Percentiles rank a stretch among this genome's conserved stretches.
Evolutionary conservation across 1,284 basidiomycete species (phyloP).

Genomic region (Naganishia liquefaciens): DNA sequence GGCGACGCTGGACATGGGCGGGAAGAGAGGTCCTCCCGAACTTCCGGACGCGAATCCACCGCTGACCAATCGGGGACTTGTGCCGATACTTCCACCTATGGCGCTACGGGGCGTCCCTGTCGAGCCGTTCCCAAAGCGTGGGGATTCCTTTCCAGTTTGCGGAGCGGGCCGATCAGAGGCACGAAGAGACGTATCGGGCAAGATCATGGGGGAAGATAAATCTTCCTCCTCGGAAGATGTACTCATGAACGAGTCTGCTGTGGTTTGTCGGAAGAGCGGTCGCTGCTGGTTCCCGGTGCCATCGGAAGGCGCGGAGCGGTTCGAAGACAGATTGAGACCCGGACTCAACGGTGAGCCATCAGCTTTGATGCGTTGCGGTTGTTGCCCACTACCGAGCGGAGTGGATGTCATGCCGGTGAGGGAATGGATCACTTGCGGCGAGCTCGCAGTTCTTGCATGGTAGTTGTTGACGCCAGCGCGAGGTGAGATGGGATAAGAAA

Average conservation of each 20-base stretch:
- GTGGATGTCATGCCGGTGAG: slow-evolving; percentile 14
- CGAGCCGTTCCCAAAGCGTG: slow-evolving; percentile 15
- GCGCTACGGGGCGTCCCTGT: slow-evolving; percentile 1
- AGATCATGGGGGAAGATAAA: slow-evolving; percentile 33
- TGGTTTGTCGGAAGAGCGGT: slow-evolving; percentile 24
- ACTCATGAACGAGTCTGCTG: slow-evolving; percentile 33
- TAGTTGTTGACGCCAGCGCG: not conserved
- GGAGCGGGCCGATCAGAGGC: slow-evolving; percentile 22
- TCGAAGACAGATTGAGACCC: not conserved
- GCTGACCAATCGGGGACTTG: slow-evolving; percentile 15
- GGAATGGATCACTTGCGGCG: slow-evolving; percentile 11
- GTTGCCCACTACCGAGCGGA: slow-evolving; percentile 14
- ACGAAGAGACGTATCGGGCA: slow-evolving; percentile 34
- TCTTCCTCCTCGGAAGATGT: slow-evolving; percentile 35
- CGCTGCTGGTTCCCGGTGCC: slow-evolving; percentile 1
- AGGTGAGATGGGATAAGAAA: slow-evolving; percentile 1
- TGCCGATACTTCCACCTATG: not conserved
- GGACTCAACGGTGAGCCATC: slow-evolving; percentile 9
- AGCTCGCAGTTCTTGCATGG: not conserved
- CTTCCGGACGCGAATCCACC: not conserved
- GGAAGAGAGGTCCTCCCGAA: slow-evolving; percentile 15
- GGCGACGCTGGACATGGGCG: slow-evolving; percentile 22
- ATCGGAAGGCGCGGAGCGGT: not conserved
- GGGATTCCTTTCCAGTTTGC: slow-evolving; percentile 18
- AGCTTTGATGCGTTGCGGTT: slow-evolving; percentile 16